These are phyloP conservation scores for Boletus eberwhitei DNA, from an alignment of 768 basidiomycete genomes.

Conservation along the genomic window DNA sequence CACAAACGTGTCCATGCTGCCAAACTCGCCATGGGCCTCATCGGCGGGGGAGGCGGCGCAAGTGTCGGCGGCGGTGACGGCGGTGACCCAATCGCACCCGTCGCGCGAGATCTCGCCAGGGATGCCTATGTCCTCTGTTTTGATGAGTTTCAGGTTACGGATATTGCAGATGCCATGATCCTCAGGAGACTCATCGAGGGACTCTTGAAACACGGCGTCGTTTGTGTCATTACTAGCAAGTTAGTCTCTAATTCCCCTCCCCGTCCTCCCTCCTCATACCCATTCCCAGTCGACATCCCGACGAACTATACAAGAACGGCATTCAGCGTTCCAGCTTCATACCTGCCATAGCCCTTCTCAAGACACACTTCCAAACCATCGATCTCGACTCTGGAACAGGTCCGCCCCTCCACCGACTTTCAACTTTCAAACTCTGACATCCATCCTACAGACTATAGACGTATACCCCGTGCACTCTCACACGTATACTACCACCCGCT, in stretches of 20 bases:
- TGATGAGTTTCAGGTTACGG: constrained; percentile 98
- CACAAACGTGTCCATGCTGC: constrained; percentile 88
- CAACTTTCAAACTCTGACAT: background rate
- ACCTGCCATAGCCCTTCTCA: constrained; percentile 92
- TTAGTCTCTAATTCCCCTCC: constrained; percentile 36
- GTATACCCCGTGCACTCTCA: constrained; percentile 87
- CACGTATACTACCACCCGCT: constrained; percentile 91
- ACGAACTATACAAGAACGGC: constrained; percentile 97
- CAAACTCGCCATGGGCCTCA: constrained; percentile 65
- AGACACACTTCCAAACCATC: constrained; percentile 79
- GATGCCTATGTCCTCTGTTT: constrained; percentile 89
- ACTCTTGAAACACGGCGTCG: constrained; percentile 84
- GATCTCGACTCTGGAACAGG: constrained; percentile 96
- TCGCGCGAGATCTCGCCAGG: constrained; percentile 81
- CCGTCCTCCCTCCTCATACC: background rate
- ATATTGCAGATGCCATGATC: constrained; percentile 99
- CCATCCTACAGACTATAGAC: constrained; percentile 77
- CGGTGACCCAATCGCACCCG: constrained; percentile 83
- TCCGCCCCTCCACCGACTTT: constrained; percentile 28
- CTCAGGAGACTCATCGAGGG: constrained; percentile 83
- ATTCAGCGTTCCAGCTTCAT: constrained; percentile 94
- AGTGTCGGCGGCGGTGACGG: constrained; percentile 28
- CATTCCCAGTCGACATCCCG: constrained; percentile 80
- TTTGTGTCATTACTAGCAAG: constrained; percentile 98
- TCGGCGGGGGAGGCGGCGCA: constrained; percentile 36